Evolutionary conservation across 305 asterid species (phyloP).

Genomic region (Fraxinus albicans): DNA sequence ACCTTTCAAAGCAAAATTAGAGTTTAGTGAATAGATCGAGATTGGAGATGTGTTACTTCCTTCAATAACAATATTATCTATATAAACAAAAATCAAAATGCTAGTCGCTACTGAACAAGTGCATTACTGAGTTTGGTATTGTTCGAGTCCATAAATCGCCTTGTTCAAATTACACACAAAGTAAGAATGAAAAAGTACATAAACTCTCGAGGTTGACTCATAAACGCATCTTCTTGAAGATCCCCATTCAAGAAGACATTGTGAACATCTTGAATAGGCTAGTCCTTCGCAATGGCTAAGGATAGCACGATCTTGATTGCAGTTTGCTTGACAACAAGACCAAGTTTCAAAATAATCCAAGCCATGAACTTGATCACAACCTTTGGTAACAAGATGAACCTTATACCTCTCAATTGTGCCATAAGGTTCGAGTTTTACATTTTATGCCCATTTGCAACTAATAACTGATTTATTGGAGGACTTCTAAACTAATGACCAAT

Average conservation of each 20-base stretch:
- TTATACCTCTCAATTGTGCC: background rate
- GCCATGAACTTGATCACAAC: background rate
- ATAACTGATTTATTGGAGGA: background rate
- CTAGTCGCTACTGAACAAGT: background rate
- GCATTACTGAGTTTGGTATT: background rate
- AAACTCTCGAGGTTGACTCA: too few species aligned
- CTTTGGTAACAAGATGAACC: too few species aligned
- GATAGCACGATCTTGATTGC: background rate
- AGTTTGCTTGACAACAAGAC: background rate
- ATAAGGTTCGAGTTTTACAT: background rate
- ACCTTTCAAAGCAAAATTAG: background rate
- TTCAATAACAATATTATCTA: too few species aligned
- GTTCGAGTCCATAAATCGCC: background rate
- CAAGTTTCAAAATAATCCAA: background rate
- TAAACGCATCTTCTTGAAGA: background rate
- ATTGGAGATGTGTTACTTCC: background rate
- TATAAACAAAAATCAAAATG: background rate
- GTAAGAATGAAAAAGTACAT: background rate
- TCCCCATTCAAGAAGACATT: background rate
- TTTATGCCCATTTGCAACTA: background rate
- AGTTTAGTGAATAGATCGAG: background rate
- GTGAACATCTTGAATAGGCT: background rate
- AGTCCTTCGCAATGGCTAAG: background rate
- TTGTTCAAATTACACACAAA: background rate
- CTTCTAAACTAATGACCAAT: background rate